Percentiles rank a stretch among this genome's conserved stretches.
Evolutionary conservation across 176 grass and related monocot species (phyloP).

Genomic region (Bonia amplexicaulis): DNA sequence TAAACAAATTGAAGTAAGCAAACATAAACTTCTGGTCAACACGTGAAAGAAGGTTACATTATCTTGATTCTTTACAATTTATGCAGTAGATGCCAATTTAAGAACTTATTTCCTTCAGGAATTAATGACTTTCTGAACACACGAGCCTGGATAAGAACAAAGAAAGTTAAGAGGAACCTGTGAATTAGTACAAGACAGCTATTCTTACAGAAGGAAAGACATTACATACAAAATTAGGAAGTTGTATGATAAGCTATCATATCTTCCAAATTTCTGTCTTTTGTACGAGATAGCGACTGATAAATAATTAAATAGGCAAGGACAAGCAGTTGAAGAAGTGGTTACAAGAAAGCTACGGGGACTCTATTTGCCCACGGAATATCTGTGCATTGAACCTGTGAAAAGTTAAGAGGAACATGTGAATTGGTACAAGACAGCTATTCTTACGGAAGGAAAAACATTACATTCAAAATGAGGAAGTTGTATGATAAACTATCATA

Average conservation of each 20-base stretch:
- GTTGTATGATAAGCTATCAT: neutral
- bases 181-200: conserved; percentile 3
- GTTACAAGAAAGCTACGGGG: conserved; percentile 22
- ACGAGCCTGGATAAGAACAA: neutral
- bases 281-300: conserved; percentile 19
- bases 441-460: neutral
- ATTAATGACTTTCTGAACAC: neutral
- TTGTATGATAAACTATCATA: neutral
- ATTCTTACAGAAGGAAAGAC: neutral
- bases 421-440: neutral
- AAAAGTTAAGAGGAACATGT: too few relatives aligned
- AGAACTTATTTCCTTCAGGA: neutral
- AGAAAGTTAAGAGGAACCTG: neutral
- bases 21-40: conserved; percentile 9
- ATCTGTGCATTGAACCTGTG: neutral
- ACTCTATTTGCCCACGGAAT: conserved; percentile 11
- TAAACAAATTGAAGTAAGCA: conserved; percentile 4
- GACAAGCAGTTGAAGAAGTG: conserved; percentile 27
- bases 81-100: neutral
- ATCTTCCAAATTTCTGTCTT: neutral
- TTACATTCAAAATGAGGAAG: neutral
- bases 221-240: neutral
- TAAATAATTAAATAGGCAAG: conserved; percentile 24
- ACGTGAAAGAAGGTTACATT: conserved; percentile 26
- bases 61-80: neutral